Percentiles rank a stretch among this genome's conserved stretches.
phyloP scores from a whole-genome alignment of 164 flowering plant species.

The Echeveria elegans region DNA sequence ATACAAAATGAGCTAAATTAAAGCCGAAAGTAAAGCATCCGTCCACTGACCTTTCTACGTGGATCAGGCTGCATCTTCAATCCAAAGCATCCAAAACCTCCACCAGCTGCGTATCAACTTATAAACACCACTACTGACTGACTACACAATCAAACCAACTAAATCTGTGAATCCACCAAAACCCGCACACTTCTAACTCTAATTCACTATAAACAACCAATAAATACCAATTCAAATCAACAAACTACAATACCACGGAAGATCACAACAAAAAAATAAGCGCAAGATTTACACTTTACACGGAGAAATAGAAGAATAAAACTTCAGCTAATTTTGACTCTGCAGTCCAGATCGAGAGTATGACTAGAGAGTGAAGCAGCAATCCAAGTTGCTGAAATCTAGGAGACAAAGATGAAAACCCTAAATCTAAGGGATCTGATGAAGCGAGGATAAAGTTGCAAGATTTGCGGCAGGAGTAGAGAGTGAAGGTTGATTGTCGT shows the following conservation, averaged over 20 bases:
- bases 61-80: slow-evolving; percentile 75
- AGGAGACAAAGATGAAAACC: not conserved
- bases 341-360: not conserved
- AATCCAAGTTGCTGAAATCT: not conserved
- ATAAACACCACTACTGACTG: not conserved
- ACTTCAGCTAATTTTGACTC: not conserved
- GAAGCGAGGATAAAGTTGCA: not conserved
- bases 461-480: not conserved
- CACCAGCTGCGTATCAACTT: not conserved
- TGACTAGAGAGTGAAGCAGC: not conserved
- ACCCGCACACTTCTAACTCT: not conserved
- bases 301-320: too few relatives aligned
- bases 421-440: not conserved
- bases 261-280: not conserved
- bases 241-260: not conserved
- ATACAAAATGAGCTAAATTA: too few relatives aligned
- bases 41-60: slow-evolving; percentile 49
- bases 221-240: not conserved
- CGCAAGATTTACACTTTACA: not conserved
- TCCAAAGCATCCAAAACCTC: slow-evolving; percentile 19
- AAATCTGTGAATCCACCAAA: not conserved
- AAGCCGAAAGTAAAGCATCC: not conserved
- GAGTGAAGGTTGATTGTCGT: too few relatives aligned
- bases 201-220: not conserved
- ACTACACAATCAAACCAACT: not conserved